Conservation (phyloP, 345 rosid species). For the Citrus sinensis region DVS_A1.0 CM039168.1:7883001-7883500, state of each 20-base stretch:
- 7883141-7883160: conserved; percentile 61
- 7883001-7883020: conserved; percentile 44
- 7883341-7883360: conserved; percentile 49
- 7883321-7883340: conserved; percentile 69
- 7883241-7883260: not conserved
- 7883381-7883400: conserved; percentile 62
- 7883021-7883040: conserved; percentile 47
- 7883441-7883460: conserved; percentile 40
- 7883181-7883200: conserved; percentile 33
- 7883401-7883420: conserved; percentile 44
- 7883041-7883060: conserved; percentile 44
- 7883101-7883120: conserved; percentile 31
- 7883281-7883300: not conserved
- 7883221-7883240: conserved; percentile 40
- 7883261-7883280: not conserved
- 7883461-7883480: conserved; percentile 45
- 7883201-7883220: conserved; percentile 54
- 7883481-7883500: not conserved
- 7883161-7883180: conserved; percentile 32
- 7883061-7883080: conserved; percentile 43
- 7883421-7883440: conserved; percentile 61
- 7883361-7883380: conserved; percentile 42
- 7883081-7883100: conserved; percentile 31
- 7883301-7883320: conserved; percentile 25
- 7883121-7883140: conserved; percentile 46